Base-by-base conservation (phyloP, 306 rosid species). In the Carpinus viminea region DNA sequence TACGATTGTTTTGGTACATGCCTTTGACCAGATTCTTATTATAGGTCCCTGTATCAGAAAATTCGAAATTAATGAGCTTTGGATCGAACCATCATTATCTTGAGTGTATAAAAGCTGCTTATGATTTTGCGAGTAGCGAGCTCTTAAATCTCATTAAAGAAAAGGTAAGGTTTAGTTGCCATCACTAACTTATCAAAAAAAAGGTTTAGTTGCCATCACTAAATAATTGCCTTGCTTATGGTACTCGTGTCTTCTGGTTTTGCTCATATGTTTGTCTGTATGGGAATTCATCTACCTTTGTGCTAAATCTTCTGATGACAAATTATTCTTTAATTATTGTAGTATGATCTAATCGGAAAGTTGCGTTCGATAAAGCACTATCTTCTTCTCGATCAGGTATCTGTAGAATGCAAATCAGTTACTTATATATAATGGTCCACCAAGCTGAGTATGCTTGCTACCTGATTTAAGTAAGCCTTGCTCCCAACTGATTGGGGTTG, bases 301-400 rank as follows among this genome's bases (percentile, higher is more conserved):
- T 71, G 70, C 48, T 53, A 59, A 34, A 41, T 45, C 77, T 87
- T 77, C 80, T 82, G 56, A 78, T 71, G 73, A 51, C 73, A 74
- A 76, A 53, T 68, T 74, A 41, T 85, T 45, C 73, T 73, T 70
- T 79, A 45, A 65, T 83, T 57, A 57, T 70, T 83, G 79, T 75
- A 95, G 98, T 95, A 86, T 88, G 98, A 92, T 82, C 90, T 95
- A 74, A 55, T 88, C 57, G 98, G 96, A 88, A 95, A 89, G 87
- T 87, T 95, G 85, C 90, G 87, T 74, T 95, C 98, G 28, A 91
- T 92, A 86, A 95, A 92, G 86, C 98, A 92, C 82, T 95, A 91
- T 81, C 98, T 95, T 87, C 93, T 95, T 77, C 98, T 95, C 69
- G 98, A 95, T 88, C 98, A 95, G 98, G 98, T 95, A 87, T 81